Base-by-base conservation (phyloP, 805 yeast species). In the Yamadazyma ubonensis region DNA sequence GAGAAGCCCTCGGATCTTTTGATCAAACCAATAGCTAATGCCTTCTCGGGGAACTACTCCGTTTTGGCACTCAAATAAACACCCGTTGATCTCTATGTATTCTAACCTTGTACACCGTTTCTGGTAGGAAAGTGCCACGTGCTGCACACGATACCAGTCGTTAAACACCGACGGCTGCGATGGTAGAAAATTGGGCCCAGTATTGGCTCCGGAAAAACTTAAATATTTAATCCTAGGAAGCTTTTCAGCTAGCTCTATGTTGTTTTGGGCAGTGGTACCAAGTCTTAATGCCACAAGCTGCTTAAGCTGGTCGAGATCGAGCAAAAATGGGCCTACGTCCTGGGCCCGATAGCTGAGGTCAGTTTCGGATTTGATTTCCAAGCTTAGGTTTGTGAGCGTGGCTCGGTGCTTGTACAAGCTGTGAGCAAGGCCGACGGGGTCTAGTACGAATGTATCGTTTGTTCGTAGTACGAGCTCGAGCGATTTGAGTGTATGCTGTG, bases 61-160 rank as follows among this genome's bases (percentile, higher is more conserved):
- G 7, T 14, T 33, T 2, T 40, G 40, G 43, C 61, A 55, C 45
- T 73, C 74, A 57, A 78, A 79, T 11, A 78, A 49, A 46, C 76
- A 72, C 23, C 62, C 59, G 52, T 77, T 75, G 28, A 79, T 68
- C 43, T 76, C 64, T 14, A 78, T 62, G 46, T 73, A 77, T 35
- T 51, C 37, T 22, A 79, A 47, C 1, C 38, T n/a, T n/a, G n/a
- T n/a, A n/a, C 26, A 0, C 26, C 27, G 43, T 61, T 67, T 7
- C 49, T 40, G 48, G 39, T 74, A 67, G 5, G 64, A 58, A 29
- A 59, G 44, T 1, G 81, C 83, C 6, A 75, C 70, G 46, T 75
- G 79, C 47, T 75, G 78, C 2, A 78, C 76, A 40, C 75, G 65
- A 44, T 67, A 65, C 83, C 83, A 78, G 43, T 73, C 75, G 52